Evolutionary conservation across 495 filamentous ascomycete genomes (phyloP).

Genomic region (Penicillium argentinense): DNA sequence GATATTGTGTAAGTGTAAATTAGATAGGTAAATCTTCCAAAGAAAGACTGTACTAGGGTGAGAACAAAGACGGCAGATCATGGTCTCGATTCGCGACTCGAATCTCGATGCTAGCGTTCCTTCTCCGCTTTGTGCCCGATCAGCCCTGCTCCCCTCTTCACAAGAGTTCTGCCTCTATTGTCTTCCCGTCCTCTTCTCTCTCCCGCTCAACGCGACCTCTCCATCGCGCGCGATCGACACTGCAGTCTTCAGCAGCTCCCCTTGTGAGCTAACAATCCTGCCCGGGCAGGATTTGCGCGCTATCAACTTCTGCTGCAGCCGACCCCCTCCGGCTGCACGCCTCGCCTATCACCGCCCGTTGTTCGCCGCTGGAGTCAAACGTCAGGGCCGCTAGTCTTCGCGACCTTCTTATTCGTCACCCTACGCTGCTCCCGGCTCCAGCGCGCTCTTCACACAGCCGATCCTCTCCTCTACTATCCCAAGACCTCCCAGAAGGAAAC

Average conservation of each 20-base stretch:
- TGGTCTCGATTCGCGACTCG: background rate
- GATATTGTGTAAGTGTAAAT: background rate
- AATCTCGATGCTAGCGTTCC: slow-evolving; percentile 4
- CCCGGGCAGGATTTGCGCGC: slow-evolving; percentile 5
- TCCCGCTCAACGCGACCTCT: background rate
- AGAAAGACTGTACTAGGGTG: background rate
- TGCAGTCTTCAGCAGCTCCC: slow-evolving; percentile 13
- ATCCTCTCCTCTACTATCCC: background rate
- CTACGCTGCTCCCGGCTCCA: slow-evolving; percentile 10
- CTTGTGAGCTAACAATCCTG: slow-evolving; percentile 28
- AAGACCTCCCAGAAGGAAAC: background rate
- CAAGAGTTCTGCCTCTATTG: too few relatives aligned
- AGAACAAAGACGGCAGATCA: background rate
- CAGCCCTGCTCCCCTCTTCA: slow-evolving; percentile 2
- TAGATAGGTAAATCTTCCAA: background rate
- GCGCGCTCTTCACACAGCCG: slow-evolving; percentile 6
- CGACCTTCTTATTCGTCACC: slow-evolving; percentile 22
- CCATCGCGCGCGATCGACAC: slow-evolving; percentile 14
- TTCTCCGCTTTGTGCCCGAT: slow-evolving; percentile 1
- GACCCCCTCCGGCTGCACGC: slow-evolving; percentile 6
- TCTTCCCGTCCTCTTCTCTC: slow-evolving; percentile 1
- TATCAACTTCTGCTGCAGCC: slow-evolving; percentile 9
- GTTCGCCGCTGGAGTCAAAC: slow-evolving; percentile 17
- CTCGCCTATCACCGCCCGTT: slow-evolving; percentile 19
- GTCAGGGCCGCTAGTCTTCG: slow-evolving; percentile 18